Evolutionary conservation across 2,329 filamentous ascomycete genomes (phyloP).

Genomic region (Pseudophaeomoniella oleicola): DNA sequence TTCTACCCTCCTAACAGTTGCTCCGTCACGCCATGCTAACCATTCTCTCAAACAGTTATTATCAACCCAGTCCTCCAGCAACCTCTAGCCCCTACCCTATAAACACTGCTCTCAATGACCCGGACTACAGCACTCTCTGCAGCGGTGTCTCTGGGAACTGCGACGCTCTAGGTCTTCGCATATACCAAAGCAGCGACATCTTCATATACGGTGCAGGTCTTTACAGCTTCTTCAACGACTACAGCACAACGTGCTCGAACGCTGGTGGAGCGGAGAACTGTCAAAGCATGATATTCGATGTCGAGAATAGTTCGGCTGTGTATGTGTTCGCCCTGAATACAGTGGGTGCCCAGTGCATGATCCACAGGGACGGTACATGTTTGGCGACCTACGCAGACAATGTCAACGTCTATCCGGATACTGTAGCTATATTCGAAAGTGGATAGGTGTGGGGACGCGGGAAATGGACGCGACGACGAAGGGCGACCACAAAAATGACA

Average conservation of each 20-base stretch:
- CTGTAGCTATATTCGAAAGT: constrained; percentile 24
- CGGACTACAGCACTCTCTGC: constrained; percentile 13
- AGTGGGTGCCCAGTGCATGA: constrained; percentile 29
- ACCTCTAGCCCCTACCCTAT: constrained; percentile 17
- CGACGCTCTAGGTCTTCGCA: constrained; percentile 33
- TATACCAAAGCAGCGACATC: constrained; percentile 28
- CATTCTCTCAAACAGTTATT: too few relatives aligned
- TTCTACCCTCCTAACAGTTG: constrained; percentile 5
- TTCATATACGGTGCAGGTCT: constrained; percentile 36
- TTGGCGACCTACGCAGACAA: constrained; percentile 32
- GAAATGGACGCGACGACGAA: too few relatives aligned
- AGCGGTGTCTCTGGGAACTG: constrained; percentile 15
- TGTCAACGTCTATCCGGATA: constrained; percentile 28
- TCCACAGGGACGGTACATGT: constrained; percentile 27
- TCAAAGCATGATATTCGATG: constrained; percentile 33
- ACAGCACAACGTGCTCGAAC: constrained; percentile 28
- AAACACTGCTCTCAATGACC: constrained; percentile 18
- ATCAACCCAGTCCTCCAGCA: constrained; percentile 21
- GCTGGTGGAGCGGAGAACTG: constrained; percentile 23
- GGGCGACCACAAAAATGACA: too few relatives aligned
- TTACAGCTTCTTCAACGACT: constrained; percentile 42
- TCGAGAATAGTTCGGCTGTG: constrained; percentile 25
- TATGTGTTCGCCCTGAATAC: constrained; percentile 35
- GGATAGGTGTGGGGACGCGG: too few relatives aligned
- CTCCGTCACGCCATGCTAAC: too few relatives aligned